These are phyloP conservation scores for Viola odorata DNA, from an alignment of 345 rosid species.

Conservation along the genomic window DNA sequence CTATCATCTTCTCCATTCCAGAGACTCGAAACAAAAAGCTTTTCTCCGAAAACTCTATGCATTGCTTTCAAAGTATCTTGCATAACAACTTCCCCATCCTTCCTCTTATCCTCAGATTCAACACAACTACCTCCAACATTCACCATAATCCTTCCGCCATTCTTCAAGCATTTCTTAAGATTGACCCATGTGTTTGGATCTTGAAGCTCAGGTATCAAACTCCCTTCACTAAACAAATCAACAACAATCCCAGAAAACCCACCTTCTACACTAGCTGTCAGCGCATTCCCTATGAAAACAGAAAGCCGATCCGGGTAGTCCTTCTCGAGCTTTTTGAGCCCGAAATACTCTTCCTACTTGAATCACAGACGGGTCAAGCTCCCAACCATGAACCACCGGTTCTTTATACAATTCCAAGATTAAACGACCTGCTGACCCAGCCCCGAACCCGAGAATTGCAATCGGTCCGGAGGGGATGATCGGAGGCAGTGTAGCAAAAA, in stretches of 20 bases:
- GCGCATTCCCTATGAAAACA: constrained; percentile 61
- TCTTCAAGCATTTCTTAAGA: constrained; percentile 51
- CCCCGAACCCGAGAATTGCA: constrained; percentile 83
- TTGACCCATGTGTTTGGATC: constrained; percentile 61
- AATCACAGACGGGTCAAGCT: constrained; percentile 77
- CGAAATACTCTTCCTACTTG: constrained; percentile 75
- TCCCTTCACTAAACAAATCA: constrained; percentile 64
- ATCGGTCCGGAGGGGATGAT: constrained; percentile 67
- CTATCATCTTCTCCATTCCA: constrained; percentile 62
- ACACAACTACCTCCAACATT: constrained; percentile 71
- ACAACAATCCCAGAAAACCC: constrained; percentile 65
- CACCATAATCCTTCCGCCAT: constrained; percentile 63
- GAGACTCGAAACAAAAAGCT: constrained; percentile 45
- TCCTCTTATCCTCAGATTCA: constrained; percentile 57
- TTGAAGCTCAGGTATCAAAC: constrained; percentile 80
- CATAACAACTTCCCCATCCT: constrained; percentile 69
- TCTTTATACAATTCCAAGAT: constrained; percentile 64
- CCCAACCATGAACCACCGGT: constrained; percentile 69
- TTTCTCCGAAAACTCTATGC: constrained; percentile 49
- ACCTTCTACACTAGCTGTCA: constrained; percentile 41
- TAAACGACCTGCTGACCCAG: constrained; percentile 67
- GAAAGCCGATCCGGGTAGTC: constrained; percentile 48
- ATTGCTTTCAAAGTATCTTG: constrained; percentile 61
- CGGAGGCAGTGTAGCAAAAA: constrained; percentile 74
- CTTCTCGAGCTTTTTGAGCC: constrained; percentile 59